A percentile compares a stretch with the other conserved stretches of the same genome.
Evolutionary conservation across 495 filamentous ascomycete species (phyloP).

Genomic region (Xylaria venustula): DNA sequence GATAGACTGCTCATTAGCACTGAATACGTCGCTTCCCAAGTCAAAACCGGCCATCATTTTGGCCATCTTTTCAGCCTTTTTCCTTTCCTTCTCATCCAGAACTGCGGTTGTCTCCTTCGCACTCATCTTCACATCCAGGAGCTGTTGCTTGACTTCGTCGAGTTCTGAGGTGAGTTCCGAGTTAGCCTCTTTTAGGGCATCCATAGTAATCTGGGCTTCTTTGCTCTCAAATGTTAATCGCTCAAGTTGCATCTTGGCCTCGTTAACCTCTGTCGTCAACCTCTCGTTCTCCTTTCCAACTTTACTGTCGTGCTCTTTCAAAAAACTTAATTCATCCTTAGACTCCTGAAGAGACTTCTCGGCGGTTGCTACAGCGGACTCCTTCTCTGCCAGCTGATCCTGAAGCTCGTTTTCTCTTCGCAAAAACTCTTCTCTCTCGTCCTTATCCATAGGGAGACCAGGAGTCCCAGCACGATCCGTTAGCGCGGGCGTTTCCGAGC

Average conservation of each 20-base stretch:
- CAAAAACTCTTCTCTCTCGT: conserved; percentile 94
- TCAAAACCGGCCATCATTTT: conserved; percentile 99
- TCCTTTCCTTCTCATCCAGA: conserved; percentile 94
- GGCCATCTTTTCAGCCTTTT: conserved; percentile 98
- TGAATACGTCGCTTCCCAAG: conserved; percentile 84
- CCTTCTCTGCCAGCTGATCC: conserved; percentile 91
- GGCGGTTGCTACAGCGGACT: conserved; percentile 71
- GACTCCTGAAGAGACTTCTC: conserved; percentile 77
- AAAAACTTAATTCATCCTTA: conserved; percentile 74
- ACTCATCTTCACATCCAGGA: conserved; percentile 91
- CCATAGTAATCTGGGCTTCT: conserved; percentile 96
- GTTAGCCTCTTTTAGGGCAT: conserved; percentile 93
- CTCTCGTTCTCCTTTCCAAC: conserved; percentile 85
- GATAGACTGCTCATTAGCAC: conserved; percentile 82
- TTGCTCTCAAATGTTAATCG: conserved; percentile 93
- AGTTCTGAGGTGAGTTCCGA: conserved; percentile 85
- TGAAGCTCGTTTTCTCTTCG: conserved; percentile 95
- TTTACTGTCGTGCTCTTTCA: conserved; percentile 80
- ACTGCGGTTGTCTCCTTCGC: conserved; percentile 88
- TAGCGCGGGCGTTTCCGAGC: conserved; percentile 65
- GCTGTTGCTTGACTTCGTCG: conserved; percentile 94
- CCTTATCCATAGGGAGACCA: conserved; percentile 85
- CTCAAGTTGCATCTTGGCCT: conserved; percentile 93
- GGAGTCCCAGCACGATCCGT: conserved; percentile 82
- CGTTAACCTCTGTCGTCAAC: conserved; percentile 78